phyloP scores from a whole-genome alignment of 2,329 filamentous ascomycete species.

The Rhytidhysteron rufulum region DNA sequence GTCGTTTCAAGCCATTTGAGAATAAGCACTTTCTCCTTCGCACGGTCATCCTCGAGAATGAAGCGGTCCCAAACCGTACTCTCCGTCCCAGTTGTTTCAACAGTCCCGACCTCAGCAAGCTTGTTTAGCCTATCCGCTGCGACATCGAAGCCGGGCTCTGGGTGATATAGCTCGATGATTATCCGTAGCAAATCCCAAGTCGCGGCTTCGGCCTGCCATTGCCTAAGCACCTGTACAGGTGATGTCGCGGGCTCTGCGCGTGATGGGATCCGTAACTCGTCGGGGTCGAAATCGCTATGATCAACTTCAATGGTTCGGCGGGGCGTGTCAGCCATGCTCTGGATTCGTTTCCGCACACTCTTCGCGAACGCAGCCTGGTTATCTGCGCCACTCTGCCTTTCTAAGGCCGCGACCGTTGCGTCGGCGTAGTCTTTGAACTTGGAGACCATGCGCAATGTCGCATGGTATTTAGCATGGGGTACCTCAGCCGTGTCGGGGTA shows the following conservation, averaged over 20 bases:
- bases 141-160: slow-evolving; percentile 30
- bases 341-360: slow-evolving; percentile 29
- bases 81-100: slow-evolving; percentile 54
- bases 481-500: slow-evolving; percentile 22
- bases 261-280: slow-evolving; percentile 13
- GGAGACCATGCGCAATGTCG: slow-evolving; percentile 33
- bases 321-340: slow-evolving; percentile 21
- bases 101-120: slow-evolving; percentile 27
- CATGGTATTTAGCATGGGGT: slow-evolving; percentile 56
- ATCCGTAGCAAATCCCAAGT: slow-evolving; percentile 84
- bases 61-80: slow-evolving; percentile 70
- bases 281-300: slow-evolving; percentile 14
- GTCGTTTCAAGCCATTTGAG: slow-evolving; percentile 83
- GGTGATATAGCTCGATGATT: slow-evolving; percentile 66
- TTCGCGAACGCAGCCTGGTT: slow-evolving; percentile 26
- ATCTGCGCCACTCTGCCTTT: slow-evolving; percentile 41
- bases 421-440: slow-evolving; percentile 50
- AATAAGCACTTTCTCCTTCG: slow-evolving; percentile 73
- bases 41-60: slow-evolving; percentile 65
- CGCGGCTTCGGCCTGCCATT: slow-evolving; percentile 78
- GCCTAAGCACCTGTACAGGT: slow-evolving; percentile 51
- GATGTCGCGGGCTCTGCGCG: slow-evolving; percentile 22
- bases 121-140: slow-evolving; percentile 28
- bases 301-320: slow-evolving; percentile 9
- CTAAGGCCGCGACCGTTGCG: slow-evolving; percentile 44